Evolutionary conservation across 768 basidiomycete species (phyloP).

Genomic region (Boletus speciosus): DNA sequence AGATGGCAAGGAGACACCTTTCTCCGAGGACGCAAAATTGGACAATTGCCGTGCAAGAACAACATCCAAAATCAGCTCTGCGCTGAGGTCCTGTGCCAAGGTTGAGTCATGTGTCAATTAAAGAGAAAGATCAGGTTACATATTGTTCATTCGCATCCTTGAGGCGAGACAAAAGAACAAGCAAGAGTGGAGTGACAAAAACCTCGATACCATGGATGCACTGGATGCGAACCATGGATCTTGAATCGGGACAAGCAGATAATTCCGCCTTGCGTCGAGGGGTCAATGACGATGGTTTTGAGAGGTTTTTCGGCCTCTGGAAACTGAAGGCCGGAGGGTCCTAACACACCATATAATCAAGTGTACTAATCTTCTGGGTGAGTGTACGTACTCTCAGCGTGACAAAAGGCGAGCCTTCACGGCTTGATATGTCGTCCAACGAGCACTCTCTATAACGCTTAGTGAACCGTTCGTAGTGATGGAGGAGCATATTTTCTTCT

Average conservation of each 20-base stretch:
- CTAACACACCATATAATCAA: slow-evolving; percentile 7
- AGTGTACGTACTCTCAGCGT: slow-evolving; percentile 38
- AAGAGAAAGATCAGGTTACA: slow-evolving; percentile 34
- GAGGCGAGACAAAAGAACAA: slow-evolving; percentile 42
- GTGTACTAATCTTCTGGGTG: not conserved
- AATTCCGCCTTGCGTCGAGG: slow-evolving; percentile 3
- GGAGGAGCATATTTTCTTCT: slow-evolving; percentile 36
- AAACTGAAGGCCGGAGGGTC: slow-evolving; percentile 6
- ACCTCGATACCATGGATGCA: slow-evolving; percentile 38
- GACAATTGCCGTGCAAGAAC: slow-evolving; percentile 42
- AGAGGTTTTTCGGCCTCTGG: slow-evolving; percentile 1
- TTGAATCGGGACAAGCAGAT: not conserved
- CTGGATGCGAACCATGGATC: slow-evolving; percentile 36
- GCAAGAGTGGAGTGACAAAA: slow-evolving; percentile 54
- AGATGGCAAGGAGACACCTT: slow-evolving; percentile 10
- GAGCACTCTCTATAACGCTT: slow-evolving; percentile 44
- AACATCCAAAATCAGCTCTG: slow-evolving; percentile 38
- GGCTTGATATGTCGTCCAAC: slow-evolving; percentile 36
- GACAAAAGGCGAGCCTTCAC: slow-evolving; percentile 48
- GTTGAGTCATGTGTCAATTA: slow-evolving; percentile 4
- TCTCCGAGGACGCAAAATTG: slow-evolving; percentile 26
- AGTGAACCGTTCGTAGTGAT: slow-evolving; percentile 47
- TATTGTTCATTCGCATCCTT: slow-evolving; percentile 44
- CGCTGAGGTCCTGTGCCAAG: slow-evolving; percentile 31
- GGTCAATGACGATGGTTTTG: slow-evolving; percentile 1